Conservation (phyloP, 495 filamentous ascomycete genomes). For the Tuber brumale region DNA sequence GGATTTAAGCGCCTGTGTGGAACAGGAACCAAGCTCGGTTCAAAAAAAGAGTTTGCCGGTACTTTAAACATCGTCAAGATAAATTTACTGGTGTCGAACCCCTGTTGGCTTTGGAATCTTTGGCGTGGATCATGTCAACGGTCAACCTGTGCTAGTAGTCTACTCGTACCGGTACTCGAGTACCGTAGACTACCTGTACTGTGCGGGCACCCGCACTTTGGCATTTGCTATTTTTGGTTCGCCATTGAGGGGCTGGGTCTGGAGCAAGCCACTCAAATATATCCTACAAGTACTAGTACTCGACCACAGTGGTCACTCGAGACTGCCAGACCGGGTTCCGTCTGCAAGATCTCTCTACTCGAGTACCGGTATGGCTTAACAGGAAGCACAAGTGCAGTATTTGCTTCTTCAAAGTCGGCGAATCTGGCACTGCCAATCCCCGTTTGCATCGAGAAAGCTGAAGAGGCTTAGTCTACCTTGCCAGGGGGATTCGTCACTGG, state of each 20-base stretch:
- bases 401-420: background rate
- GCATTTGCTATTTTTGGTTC: background rate
- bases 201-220: background rate
- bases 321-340: background rate
- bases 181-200: too few relatives aligned
- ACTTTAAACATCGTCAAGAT: background rate
- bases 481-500: background rate
- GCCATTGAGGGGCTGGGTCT: background rate
- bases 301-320: too few relatives aligned
- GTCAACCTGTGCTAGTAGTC: too few relatives aligned
- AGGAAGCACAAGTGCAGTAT: background rate
- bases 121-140: background rate
- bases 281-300: too few relatives aligned
- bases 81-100: background rate
- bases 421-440: background rate
- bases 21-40: background rate
- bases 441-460: background rate
- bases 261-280: background rate
- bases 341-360: background rate
- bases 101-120: background rate
- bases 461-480: background rate
- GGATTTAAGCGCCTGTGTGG: background rate
- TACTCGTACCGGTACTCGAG: too few relatives aligned
- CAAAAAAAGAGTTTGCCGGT: background rate
- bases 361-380: too few relatives aligned